Evolutionary conservation across 805 yeast species (phyloP).

Genomic region (Saturnispora ahearnii): DNA sequence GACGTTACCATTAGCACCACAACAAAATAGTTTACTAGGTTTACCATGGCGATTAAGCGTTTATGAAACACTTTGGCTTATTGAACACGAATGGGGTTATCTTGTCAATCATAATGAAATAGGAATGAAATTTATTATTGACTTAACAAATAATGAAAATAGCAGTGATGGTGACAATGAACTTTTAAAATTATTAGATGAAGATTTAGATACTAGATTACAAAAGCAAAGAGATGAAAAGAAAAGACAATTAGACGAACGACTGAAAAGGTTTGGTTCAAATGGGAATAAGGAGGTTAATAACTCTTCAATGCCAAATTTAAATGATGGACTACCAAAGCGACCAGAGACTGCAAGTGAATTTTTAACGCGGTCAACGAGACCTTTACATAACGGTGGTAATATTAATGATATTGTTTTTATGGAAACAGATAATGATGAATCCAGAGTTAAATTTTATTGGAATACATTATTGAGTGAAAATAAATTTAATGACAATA

Average conservation of each 20-base stretch:
- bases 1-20: constrained; percentile 83
- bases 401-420: constrained; percentile 13
- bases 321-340: constrained; percentile 9
- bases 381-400: not conserved
- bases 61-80: constrained; percentile 67
- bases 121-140: constrained; percentile 1
- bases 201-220: constrained; percentile 9
- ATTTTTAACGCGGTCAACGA: not conserved
- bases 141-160: not conserved
- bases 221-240: constrained; percentile 11
- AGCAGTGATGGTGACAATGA: not conserved
- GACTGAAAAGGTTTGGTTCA: constrained; percentile 10
- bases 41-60: constrained; percentile 65
- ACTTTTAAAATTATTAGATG: not conserved
- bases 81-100: constrained; percentile 23
- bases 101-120: constrained; percentile 10
- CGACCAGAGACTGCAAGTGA: constrained; percentile 2
- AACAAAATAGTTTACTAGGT: constrained; percentile 82
- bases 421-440: constrained; percentile 16
- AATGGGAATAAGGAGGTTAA: not conserved
- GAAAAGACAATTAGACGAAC: constrained; percentile 10
- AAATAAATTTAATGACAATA: not conserved
- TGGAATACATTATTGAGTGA: constrained; percentile 1
- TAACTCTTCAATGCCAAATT: constrained; percentile 14
- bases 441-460: constrained; percentile 3